Conservation (phyloP, 2,329 filamentous ascomycete genomes). For the Clonostachys chloroleuca region DNA sequence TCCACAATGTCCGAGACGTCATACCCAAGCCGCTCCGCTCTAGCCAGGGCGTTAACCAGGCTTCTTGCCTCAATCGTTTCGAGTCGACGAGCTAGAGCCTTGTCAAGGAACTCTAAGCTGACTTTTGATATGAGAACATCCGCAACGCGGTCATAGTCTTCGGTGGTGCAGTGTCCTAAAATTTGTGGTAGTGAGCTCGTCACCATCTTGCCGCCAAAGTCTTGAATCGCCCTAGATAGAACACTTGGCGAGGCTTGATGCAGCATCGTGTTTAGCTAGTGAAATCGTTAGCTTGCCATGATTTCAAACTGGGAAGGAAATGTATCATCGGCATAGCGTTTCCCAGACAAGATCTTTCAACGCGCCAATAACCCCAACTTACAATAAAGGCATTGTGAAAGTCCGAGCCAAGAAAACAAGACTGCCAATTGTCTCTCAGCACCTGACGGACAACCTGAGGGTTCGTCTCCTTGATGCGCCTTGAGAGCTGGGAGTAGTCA, state of each 20-base stretch:
- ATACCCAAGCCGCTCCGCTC: conserved; percentile 53
- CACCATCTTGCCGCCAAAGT: conserved; percentile 41
- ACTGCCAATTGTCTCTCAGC: conserved; percentile 46
- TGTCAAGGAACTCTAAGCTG: conserved; percentile 46
- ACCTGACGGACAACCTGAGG: conserved; percentile 41
- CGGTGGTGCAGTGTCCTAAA: conserved; percentile 26
- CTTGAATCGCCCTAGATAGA: conserved; percentile 30
- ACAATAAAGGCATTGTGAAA: conserved; percentile 50
- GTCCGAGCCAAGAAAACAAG: conserved; percentile 41
- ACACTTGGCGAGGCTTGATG: conserved; percentile 33
- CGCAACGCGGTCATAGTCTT: conserved; percentile 40
- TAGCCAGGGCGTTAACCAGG: conserved; percentile 51
- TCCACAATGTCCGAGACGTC: conserved; percentile 44
- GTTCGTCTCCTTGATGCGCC: conserved; percentile 29
- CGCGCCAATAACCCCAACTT: conserved; percentile 17
- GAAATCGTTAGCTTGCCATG: conserved; percentile 12
- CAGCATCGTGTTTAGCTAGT: conserved; percentile 43
- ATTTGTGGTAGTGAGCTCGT: conserved; percentile 32
- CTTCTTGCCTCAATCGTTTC: conserved; percentile 48
- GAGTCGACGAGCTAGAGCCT: conserved; percentile 44
- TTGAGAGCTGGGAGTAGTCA: conserved; percentile 4
- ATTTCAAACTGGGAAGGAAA: too few relatives aligned
- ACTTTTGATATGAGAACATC: conserved; percentile 37
- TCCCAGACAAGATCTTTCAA: neutral
- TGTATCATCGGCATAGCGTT: too few relatives aligned